Evolutionary conservation across 1,139 yeast species (phyloP).

Genomic region (Candida labiduridarum): DNA sequence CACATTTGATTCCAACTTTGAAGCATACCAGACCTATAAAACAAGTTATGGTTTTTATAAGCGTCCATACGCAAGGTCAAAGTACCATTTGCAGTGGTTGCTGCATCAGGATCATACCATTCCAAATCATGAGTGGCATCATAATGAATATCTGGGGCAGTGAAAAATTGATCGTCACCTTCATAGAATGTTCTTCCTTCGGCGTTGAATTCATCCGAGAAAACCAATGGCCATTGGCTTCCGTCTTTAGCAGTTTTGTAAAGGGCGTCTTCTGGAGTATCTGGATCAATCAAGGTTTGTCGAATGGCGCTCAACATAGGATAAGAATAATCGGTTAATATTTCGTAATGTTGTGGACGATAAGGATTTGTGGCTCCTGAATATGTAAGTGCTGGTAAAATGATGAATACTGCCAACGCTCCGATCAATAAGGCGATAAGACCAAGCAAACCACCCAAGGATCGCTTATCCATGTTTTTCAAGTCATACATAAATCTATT

Average conservation of each 20-base stretch:
- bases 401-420: conserved; percentile 62
- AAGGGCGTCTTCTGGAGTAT: conserved; percentile 64
- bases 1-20: conserved; percentile 86
- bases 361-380: conserved; percentile 55
- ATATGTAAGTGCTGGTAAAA: conserved; percentile 76
- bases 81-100: conserved; percentile 67
- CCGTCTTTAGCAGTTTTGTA: conserved; percentile 54
- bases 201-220: conserved; percentile 81
- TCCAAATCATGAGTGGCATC: conserved; percentile 82
- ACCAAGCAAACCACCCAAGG: conserved; percentile 63
- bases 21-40: conserved; percentile 81
- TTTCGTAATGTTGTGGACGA: conserved; percentile 40
- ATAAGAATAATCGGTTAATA: conserved; percentile 59
- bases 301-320: conserved; percentile 65
- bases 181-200: conserved; percentile 83
- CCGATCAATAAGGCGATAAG: conserved; percentile 57
- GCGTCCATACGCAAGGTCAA: conserved; percentile 73
- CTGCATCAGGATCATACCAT: conserved; percentile 89
- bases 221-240: conserved; percentile 67
- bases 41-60: conserved; percentile 66
- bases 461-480: conserved; percentile 60
- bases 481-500: conserved; percentile 62
- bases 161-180: conserved; percentile 85
- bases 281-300: conserved; percentile 68
- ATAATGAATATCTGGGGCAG: conserved; percentile 74